phyloP scores from a whole-genome alignment of 2,329 filamentous ascomycete genomes.

The Trichoderma semiorbis region DNA sequence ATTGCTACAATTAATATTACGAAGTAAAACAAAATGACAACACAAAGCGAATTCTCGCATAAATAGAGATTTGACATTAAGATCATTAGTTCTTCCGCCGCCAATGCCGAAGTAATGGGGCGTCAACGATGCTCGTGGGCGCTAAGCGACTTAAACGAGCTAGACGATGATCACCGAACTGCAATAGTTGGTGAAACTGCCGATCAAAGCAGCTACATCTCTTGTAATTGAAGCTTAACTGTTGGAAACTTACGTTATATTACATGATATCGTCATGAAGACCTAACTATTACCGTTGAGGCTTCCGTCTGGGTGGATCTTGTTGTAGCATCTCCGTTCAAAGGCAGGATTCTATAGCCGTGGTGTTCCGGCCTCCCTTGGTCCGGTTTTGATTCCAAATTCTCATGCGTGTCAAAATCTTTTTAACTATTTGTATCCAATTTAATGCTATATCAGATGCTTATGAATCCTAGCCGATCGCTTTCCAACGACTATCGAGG shows the following conservation, averaged over 20 bases:
- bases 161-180: background rate
- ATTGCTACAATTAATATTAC: background rate
- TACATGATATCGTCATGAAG: background rate
- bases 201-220: background rate
- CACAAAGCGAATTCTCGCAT: fast-evolving
- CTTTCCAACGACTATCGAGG: background rate
- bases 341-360: background rate
- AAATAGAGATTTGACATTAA: background rate
- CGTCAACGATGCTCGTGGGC: background rate
- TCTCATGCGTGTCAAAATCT: background rate
- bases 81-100: background rate
- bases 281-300: background rate
- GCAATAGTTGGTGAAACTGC: background rate
- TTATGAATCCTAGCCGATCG: background rate
- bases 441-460: background rate
- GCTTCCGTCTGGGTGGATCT: background rate
- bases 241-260: background rate
- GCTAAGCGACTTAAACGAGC: background rate
- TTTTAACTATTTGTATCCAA: background rate
- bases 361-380: background rate
- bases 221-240: background rate
- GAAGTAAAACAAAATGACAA: fast-evolving
- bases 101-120: background rate
- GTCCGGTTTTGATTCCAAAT: background rate
- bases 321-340: background rate